Evolutionary conservation across 139 green algal genomes (phyloP).

Genomic region (Closterium sp.): DNA sequence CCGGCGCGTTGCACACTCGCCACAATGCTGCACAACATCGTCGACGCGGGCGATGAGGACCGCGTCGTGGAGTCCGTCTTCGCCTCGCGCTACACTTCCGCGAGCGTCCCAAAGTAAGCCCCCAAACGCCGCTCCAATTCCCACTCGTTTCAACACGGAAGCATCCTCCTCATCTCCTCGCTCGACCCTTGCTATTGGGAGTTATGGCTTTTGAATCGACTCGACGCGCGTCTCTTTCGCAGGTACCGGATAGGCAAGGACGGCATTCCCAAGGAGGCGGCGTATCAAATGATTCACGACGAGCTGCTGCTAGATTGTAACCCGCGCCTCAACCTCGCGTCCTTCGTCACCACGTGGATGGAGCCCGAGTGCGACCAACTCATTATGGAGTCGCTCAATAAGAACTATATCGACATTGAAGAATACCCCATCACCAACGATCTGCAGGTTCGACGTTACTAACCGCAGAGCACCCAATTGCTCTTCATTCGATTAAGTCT

Average conservation of each 20-base stretch:
- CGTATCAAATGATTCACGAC: constrained; percentile 52
- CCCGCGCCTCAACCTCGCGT: constrained; percentile 53
- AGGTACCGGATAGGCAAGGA: constrained; percentile 26
- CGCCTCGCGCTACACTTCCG: not conserved
- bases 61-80: not conserved
- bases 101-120: not conserved
- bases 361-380: constrained; percentile 50
- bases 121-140: not conserved
- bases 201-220: not conserved
- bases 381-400: constrained; percentile 33
- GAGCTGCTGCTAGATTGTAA: constrained; percentile 54
- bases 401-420: constrained; percentile 52
- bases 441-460: constrained; percentile 21
- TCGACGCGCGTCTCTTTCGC: not conserved
- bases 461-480: no score
- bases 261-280: constrained; percentile 46
- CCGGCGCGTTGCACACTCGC: no score
- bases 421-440: constrained; percentile 53
- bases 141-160: not conserved
- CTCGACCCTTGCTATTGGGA: not conserved
- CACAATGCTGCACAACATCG: not conserved
- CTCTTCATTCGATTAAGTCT: no score
- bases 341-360: constrained; percentile 58
- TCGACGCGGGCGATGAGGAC: not conserved
- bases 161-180: not conserved